Evolutionary conservation across 768 basidiomycete species (phyloP), one percentile per base, ranked within the genome.

Genomic region (Amanita inopinata): DNA sequence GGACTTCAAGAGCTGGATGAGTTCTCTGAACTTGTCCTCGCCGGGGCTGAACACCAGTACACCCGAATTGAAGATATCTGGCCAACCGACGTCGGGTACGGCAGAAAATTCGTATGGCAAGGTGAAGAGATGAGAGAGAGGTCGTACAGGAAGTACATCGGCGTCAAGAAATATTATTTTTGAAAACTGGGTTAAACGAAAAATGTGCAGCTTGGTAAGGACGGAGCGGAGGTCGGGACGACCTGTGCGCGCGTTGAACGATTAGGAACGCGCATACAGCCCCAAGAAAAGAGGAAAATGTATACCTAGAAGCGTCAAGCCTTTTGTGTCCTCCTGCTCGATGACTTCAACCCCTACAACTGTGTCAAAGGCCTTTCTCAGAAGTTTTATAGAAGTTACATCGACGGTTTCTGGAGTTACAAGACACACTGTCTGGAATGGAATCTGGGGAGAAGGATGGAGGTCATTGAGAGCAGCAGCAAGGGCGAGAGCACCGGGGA

Each of bases 1-100:
- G 12, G 76, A 63, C 48, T 78, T 76, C 47, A 92, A 69, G 44
- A 96, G 70, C 11, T 71, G 63, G 47, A 69, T 72, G 45, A 98
- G 67, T 39, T 83, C 72, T 5, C 71, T 65, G 59, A 94, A 99
- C 56, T 92, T 91, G 49, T 81, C 78, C 51, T 85, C 73, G 7
- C 80, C 78, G 1, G 92, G 92, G 40, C 76, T 71, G 27, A 91
- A 62, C 38, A 98, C 91, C 63, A 99, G 73, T 34, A 98, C 81
- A 28, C 96, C 96, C 17, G 93, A 94, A 61, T 99, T 99, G 70
- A 99, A 99, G 48, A 96, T 93, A 62, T 99, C 96, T 30, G 96
- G 96, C 96, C 96, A 99, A 51, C 96, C 96, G 23, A 92, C 88
- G 61, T 99, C 96, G 8, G 96, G 92, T 5, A 82, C 86, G 6